Conservation (phyloP, 768 basidiomycete species). For the Sporobolomyces phaffii region DNA sequence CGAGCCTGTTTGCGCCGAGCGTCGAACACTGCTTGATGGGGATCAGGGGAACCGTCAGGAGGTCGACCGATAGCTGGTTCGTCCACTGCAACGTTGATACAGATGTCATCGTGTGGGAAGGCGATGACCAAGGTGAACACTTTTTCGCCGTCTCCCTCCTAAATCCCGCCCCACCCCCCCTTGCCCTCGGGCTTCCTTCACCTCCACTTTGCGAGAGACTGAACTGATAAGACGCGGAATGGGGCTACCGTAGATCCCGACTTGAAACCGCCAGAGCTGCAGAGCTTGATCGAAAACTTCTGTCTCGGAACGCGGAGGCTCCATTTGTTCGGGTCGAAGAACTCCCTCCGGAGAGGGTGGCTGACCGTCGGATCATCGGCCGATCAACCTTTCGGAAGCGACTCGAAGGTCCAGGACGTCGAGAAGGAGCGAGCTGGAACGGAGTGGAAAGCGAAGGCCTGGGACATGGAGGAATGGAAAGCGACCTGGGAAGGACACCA, state of each 20-base stretch:
- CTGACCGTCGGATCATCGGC: conserved; percentile 58
- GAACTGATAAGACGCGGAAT: not conserved
- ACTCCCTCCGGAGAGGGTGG: conserved; percentile 76
- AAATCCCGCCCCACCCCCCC: too few relatives aligned
- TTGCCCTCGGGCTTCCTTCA: too few relatives aligned
- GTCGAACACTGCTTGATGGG: conserved; percentile 97
- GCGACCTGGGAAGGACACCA: not conserved
- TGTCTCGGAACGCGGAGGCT: conserved; percentile 87
- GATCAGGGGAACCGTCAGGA: conserved; percentile 89
- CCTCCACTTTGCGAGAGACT: too few relatives aligned
- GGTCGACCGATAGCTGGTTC: conserved; percentile 91
- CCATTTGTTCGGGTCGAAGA: conserved; percentile 72
- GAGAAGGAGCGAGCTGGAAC: conserved; percentile 44
- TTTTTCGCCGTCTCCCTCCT: too few relatives aligned
- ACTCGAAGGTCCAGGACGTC: conserved; percentile 45
- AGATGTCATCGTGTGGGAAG: conserved; percentile 95
- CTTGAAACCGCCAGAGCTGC: conserved; percentile 89
- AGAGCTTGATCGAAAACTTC: conserved; percentile 93
- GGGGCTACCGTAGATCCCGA: conserved; percentile 56
- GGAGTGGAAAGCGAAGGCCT: conserved; percentile 30
- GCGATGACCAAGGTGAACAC: conserved; percentile 61
- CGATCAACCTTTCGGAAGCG: conserved; percentile 52
- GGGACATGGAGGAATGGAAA: conserved; percentile 20
- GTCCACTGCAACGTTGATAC: conserved; percentile 98
- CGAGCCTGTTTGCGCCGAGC: conserved; percentile 75